Base-by-base conservation (phyloP, 108 stramenopile genomes). In the Cyclotella choctawhatcheeana region DNA sequence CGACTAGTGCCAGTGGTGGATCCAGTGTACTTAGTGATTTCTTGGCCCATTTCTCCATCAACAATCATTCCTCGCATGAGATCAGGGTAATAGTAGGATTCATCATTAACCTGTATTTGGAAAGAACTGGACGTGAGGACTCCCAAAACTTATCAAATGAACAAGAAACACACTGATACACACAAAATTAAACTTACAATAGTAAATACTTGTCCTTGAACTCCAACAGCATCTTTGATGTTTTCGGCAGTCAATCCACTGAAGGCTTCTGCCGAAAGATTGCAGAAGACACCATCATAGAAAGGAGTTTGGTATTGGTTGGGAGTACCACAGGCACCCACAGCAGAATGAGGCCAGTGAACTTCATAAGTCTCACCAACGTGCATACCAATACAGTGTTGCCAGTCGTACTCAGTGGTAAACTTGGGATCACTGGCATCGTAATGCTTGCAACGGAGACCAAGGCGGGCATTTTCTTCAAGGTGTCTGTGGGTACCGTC, bases 21-120 rank as follows among this genome's bases (percentile, higher is more conserved):
- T 62, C 89, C 89, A 44, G 86, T 82, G 85, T 87, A 89, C 16
- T 58, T 56, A 67, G 73, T 68, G n/a, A 87, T 59, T 60, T 89
- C 86, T 31, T 26, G n/a, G 33, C 37, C 60, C 60, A 61, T 61
- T 4, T 61, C 37, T 43, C 22, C 60, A 7, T 78, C 77, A 1
- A 74, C 53, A 40, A 79, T 73, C 77, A 77, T 77, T 26, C 82
- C 82, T 6, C 66, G 64, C 30, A 82, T 65, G 59, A 84, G 30
- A 43, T 84, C 76, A 34, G 79, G 79, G 54, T 84, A 84, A 58
- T 51, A 84, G 65, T 68, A 83, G 6, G 52, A n/a, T 27, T 82
- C 81, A 27, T 82, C 74, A 65, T 84, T 84, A 64, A n/a, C n/a
- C n/a, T n/a, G n/a, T n/a, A n/a, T n/a, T n/a, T n/a, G n/a, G n/a